These are phyloP conservation scores for Hypsizygus marmoreus DNA, from an alignment of 768 basidiomycete species.

Conservation along the genomic window DNA sequence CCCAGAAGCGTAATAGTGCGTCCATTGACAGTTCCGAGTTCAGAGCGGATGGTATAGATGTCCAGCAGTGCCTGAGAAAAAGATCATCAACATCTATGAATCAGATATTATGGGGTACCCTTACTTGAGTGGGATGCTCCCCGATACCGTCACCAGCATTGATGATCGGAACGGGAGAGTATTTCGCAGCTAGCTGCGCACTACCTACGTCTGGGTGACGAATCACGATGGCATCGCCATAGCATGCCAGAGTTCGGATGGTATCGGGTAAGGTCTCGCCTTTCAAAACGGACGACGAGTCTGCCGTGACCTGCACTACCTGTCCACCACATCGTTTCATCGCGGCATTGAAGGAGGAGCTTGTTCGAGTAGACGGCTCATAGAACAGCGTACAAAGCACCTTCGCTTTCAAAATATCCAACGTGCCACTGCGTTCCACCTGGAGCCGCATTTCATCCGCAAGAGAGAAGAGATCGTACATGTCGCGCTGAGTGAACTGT, in stretches of 20 bases:
- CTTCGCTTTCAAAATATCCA: conserved; percentile 89
- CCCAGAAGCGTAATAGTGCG: conserved; percentile 91
- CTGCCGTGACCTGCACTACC: conserved; percentile 82
- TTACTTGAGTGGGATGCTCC: conserved; percentile 93
- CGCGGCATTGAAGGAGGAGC: conserved; percentile 94
- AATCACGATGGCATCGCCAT: conserved; percentile 92
- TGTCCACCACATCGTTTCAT: conserved; percentile 99
- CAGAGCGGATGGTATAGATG: conserved; percentile 94
- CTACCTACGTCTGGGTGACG: conserved; percentile 94
- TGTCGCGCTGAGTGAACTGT: conserved; percentile 85
- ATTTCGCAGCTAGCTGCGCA: conserved; percentile 94
- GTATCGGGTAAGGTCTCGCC: conserved; percentile 95
- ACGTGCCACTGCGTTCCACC: conserved; percentile 85
- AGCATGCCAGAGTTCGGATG: conserved; percentile 91
- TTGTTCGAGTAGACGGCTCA: conserved; percentile 95
- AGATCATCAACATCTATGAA: conserved; percentile 5
- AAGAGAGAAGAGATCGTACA: conserved; percentile 91
- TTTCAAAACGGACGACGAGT: conserved; percentile 87
- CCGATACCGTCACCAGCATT: conserved; percentile 98
- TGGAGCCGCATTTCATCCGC: conserved; percentile 97
- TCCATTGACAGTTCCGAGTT: conserved; percentile 97
- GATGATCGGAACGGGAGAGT: conserved; percentile 91
- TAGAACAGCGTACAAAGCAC: conserved; percentile 93
- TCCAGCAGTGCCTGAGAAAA: conserved; percentile 73
- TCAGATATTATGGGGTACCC: conserved; percentile 20